Evolutionary conservation across 2,329 filamentous ascomycete species (phyloP).

Genomic region (Rhinocladiella mackenziei): DNA sequence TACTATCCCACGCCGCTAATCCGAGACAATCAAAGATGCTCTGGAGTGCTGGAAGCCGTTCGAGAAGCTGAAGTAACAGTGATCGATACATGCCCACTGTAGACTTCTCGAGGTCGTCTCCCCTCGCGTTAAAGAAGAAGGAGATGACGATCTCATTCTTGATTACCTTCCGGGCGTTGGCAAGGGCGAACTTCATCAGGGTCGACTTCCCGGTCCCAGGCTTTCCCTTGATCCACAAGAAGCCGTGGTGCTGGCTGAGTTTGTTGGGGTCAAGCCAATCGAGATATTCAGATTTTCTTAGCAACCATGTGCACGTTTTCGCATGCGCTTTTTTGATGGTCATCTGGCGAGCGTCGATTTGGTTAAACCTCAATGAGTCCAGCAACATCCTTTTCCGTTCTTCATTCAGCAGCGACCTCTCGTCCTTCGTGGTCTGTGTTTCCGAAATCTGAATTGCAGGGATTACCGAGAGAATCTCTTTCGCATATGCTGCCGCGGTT

Average conservation of each 20-base stretch:
- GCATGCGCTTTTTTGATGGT: constrained; percentile 38
- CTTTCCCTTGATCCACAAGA: constrained; percentile 41
- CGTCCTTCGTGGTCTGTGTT: neutral
- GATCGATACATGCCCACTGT: constrained; percentile 50
- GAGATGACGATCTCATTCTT: constrained; percentile 33
- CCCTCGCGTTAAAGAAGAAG: constrained; percentile 51
- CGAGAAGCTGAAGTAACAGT: constrained; percentile 47
- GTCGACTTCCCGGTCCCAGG: constrained; percentile 44
- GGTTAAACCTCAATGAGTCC: constrained; percentile 36
- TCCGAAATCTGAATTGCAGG: neutral
- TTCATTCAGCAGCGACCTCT: constrained; percentile 2
- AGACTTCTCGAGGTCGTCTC: constrained; percentile 43
- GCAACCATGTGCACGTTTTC: constrained; percentile 44
- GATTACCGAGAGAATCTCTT: constrained; percentile 5
- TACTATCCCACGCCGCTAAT: neutral
- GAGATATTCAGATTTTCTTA: constrained; percentile 35
- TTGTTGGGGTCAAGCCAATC: constrained; percentile 37
- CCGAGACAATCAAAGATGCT: constrained; percentile 28
- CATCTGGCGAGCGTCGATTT: constrained; percentile 39
- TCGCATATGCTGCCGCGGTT: constrained; percentile 25
- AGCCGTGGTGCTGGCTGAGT: constrained; percentile 28
- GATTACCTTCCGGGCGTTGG: constrained; percentile 19
- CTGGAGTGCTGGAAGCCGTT: constrained; percentile 35
- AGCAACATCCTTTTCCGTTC: constrained; percentile 23
- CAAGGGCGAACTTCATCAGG: constrained; percentile 42